Percentiles rank a stretch among this genome's conserved stretches.
Evolutionary conservation across 805 yeast species (phyloP).

Genomic region (Deakozyma indianensis): DNA sequence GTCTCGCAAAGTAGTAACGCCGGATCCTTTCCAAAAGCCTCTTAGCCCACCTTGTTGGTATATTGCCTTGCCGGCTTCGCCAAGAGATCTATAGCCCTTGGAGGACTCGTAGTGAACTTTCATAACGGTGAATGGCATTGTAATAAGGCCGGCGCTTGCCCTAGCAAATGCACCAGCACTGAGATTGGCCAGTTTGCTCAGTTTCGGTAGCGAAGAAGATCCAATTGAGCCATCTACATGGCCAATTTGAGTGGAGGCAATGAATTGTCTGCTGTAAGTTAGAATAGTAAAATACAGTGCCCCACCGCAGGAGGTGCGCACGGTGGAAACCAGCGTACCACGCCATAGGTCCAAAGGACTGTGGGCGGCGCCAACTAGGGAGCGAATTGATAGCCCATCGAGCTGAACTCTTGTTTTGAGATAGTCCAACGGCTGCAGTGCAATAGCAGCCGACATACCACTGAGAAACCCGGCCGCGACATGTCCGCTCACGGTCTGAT

Average conservation of each 20-base stretch:
- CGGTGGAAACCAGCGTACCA: slow-evolving; percentile 82
- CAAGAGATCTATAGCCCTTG: slow-evolving; percentile 45
- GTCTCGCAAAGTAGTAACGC: slow-evolving; percentile 78
- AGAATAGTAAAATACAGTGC: slow-evolving; percentile 71
- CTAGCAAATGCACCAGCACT: slow-evolving; percentile 67
- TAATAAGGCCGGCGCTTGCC: slow-evolving; percentile 65
- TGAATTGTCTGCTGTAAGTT: slow-evolving; percentile 40
- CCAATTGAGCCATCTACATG: slow-evolving; percentile 3
- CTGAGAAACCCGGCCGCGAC: slow-evolving; percentile 71
- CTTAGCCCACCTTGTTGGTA: slow-evolving; percentile 34
- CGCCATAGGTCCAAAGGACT: slow-evolving; percentile 55
- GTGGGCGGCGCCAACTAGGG: slow-evolving; percentile 12
- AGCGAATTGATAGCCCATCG: slow-evolving; percentile 11
- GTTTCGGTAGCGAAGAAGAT: slow-evolving; percentile 41
- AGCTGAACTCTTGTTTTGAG: slow-evolving; percentile 78
- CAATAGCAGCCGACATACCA: slow-evolving; percentile 68
- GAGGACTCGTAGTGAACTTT: slow-evolving; percentile 85
- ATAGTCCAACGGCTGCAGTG: slow-evolving; percentile 79
- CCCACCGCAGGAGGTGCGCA: slow-evolving; percentile 83
- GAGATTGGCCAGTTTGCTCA: slow-evolving; percentile 56
- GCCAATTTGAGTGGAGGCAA: slow-evolving; percentile 23
- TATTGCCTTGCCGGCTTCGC: slow-evolving; percentile 45
- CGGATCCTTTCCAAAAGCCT: slow-evolving; percentile 79
- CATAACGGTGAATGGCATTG: slow-evolving; percentile 89
- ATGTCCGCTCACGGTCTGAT: slow-evolving; percentile 25